These are phyloP conservation scores for Eleusine indica DNA, from an alignment of 176 grass and related monocot species.

Conservation along the genomic window DNA sequence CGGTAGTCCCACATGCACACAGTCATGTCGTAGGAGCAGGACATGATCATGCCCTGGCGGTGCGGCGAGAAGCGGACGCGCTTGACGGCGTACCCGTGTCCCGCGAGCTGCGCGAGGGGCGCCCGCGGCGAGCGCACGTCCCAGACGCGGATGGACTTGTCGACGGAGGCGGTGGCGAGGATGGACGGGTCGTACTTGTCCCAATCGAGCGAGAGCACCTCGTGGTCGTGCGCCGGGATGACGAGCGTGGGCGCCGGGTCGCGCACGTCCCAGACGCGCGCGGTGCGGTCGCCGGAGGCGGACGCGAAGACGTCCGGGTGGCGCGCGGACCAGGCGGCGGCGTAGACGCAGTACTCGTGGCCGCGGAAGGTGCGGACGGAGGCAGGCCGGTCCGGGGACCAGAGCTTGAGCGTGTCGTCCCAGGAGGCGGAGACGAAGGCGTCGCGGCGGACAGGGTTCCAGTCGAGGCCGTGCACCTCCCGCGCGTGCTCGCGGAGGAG, in stretches of 20 bases:
- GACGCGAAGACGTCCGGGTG: conserved; percentile 87
- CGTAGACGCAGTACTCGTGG: conserved; percentile 88
- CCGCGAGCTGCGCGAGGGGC: conserved; percentile 65
- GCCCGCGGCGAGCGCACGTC: conserved; percentile 68
- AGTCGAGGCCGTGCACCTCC: conserved; percentile 67
- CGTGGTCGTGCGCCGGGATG: conserved; percentile 76
- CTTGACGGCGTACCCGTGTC: conserved; percentile 79
- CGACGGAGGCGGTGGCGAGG: conserved; percentile 82
- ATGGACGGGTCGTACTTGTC: conserved; percentile 88
- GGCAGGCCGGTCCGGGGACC: conserved; percentile 72
- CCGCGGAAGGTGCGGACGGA: conserved; percentile 80
- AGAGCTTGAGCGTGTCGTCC: conserved; percentile 92
- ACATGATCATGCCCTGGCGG: conserved; percentile 70
- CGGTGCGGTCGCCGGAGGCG: conserved; percentile 71
- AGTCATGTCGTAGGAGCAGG: conserved; percentile 95
- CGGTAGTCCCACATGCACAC: conserved; percentile 91
- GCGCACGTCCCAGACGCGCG: conserved; percentile 81
- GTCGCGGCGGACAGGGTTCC: conserved; percentile 86
- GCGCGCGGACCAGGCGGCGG: conserved; percentile 70
- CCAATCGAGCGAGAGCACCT: conserved; percentile 88
- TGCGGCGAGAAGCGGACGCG: conserved; percentile 83
- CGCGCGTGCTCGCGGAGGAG: conserved; percentile 85
- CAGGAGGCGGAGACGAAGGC: conserved; percentile 77
- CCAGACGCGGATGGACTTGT: conserved; percentile 90
- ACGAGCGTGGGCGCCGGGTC: conserved; percentile 69